Evolutionary conservation across 768 basidiomycete species (phyloP), one percentile per base, ranked within the genome.

Genomic region (Cyathus striatus): DNA sequence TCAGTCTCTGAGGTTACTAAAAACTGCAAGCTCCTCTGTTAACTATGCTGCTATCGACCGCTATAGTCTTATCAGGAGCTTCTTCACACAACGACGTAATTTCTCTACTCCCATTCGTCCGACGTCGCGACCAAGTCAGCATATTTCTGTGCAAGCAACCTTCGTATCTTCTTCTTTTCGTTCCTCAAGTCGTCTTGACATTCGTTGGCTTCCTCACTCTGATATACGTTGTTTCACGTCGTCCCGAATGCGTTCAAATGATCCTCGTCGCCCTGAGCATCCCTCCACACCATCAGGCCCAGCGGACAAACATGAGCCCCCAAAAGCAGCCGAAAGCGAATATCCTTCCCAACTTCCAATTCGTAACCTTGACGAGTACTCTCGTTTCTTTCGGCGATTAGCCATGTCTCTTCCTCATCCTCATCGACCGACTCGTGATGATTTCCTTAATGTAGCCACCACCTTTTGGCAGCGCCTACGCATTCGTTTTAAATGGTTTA

Each of bases 401-500:
- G 89, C 89, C 0, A 59, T 78, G 48, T 85, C 86, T 21, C 68
- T 92, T 17, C 91, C 90, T 3, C 84, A 83, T 54, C 69, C 79
- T 38, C 82, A 80, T 49, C 72, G 86, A 26, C 95, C 93, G 1
- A 89, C 90, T 0, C 79, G 84, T 33, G 93, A 96, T 35, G 90
- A 97, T 57, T 83, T 98, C 45, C 73, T 98, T 25, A 79, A 77
- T 16, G 85, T 90, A 3, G 84, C 94, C 3, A 86, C 76, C 23
- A 83, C 85, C n/a, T 93, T 94, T 60, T 92, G 92, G 83, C 79
- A 95, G 51, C 81, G 96, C 2, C 61, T 86, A 18, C 77, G 84
- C 17, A 87, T 98, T 51, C 79, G 91, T n/a, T 90, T 97, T 69
- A 92, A 92, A 59, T 99, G 96, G 96, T 87, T 93, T 51, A 91